phyloP scores from a whole-genome alignment of 306 rosid species.

The Cucumis hystrix region DNA sequence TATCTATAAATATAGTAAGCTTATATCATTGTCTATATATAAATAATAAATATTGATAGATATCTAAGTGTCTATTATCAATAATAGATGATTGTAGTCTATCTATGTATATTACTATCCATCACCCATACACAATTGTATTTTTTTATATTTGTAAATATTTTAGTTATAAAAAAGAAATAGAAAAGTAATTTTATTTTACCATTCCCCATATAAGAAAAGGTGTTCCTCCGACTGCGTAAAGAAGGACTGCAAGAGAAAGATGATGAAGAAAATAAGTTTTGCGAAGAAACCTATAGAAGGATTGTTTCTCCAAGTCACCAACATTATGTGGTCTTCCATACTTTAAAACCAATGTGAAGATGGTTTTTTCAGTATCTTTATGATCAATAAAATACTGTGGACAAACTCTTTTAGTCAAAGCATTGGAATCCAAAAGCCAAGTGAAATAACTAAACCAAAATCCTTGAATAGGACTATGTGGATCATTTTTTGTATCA shows the following conservation, averaged over 20 bases:
- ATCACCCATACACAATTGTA: too few species aligned
- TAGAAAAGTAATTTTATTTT: not conserved
- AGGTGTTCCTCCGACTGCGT: not conserved
- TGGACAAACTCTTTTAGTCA: not conserved
- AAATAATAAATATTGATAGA: too few species aligned
- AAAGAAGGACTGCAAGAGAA: not conserved
- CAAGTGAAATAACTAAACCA: constrained; percentile 76
- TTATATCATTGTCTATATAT: too few species aligned
- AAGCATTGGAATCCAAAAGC: constrained; percentile 11
- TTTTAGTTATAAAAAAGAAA: too few species aligned
- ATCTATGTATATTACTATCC: too few species aligned
- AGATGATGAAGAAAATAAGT: not conserved
- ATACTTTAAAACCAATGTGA: too few species aligned
- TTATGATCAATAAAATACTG: not conserved
- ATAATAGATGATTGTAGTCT: too few species aligned
- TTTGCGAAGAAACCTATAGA: not conserved
- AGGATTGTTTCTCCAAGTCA: not conserved
- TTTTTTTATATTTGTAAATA: too few species aligned
- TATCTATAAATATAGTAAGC: too few species aligned
- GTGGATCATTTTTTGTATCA: constrained; percentile 80
- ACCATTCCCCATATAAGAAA: not conserved
- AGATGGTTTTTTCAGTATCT: too few species aligned
- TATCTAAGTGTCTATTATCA: too few species aligned
- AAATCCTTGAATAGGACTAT: constrained; percentile 73
- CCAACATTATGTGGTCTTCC: too few species aligned